Evolutionary conservation across 2,329 filamentous ascomycete species (phyloP).

Genomic region (Neospermospora avenae): DNA sequence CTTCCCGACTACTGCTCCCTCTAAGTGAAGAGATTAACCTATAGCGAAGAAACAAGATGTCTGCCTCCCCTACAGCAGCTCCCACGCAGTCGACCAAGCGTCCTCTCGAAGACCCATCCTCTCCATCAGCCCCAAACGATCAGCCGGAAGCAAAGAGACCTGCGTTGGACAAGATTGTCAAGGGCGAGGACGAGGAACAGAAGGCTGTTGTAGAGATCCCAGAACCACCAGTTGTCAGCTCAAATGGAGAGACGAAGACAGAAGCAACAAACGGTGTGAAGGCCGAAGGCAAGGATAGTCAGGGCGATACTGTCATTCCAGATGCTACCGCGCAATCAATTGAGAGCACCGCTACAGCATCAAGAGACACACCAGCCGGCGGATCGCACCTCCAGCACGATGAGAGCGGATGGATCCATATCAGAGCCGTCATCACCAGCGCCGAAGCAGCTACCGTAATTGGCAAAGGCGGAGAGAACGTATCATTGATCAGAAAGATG

Average conservation of each 20-base stretch:
- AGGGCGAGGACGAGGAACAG: slow-evolving; percentile 52
- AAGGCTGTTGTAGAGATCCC: slow-evolving; percentile 38
- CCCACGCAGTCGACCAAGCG: slow-evolving; percentile 78
- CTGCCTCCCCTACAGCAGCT: slow-evolving; percentile 60
- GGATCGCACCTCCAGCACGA: slow-evolving; percentile 63
- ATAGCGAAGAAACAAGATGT: slow-evolving; percentile 57
- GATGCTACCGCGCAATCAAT: slow-evolving; percentile 55
- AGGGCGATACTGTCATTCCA: slow-evolving; percentile 67
- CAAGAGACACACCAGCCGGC: slow-evolving; percentile 24
- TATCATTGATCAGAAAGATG: slow-evolving; percentile 91
- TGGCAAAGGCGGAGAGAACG: slow-evolving; percentile 97
- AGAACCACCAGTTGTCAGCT: slow-evolving; percentile 45
- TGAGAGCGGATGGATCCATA: slow-evolving; percentile 94
- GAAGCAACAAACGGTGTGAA: slow-evolving; percentile 46
- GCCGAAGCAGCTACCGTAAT: slow-evolving; percentile 97
- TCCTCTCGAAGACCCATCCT: slow-evolving; percentile 94
- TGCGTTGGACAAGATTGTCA: slow-evolving; percentile 87
- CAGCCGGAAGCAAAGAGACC: slow-evolving; percentile 97
- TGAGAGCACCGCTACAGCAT: slow-evolving; percentile 45
- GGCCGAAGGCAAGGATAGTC: slow-evolving; percentile 51
- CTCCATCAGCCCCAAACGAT: slow-evolving; percentile 84
- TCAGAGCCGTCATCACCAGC: slow-evolving; percentile 94
- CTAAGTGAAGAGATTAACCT: slow-evolving; percentile 39
- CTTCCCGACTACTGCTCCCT: slow-evolving; percentile 41
- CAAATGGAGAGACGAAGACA: slow-evolving; percentile 40